Base-by-base conservation (phyloP, 1,284 basidiomycete species). In the Ustilago vetiveriae region DNA sequence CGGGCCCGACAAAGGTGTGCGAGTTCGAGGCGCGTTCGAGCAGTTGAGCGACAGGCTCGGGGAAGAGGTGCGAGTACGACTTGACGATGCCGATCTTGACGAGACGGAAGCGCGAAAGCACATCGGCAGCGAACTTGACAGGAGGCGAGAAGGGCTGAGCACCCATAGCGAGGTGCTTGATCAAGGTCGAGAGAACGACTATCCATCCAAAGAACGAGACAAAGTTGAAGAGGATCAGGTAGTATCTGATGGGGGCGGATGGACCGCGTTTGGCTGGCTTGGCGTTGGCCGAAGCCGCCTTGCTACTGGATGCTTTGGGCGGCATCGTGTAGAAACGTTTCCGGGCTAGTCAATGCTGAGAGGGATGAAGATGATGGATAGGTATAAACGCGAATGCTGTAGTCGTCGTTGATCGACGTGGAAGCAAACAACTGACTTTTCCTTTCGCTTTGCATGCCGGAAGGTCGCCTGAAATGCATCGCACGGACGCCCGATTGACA, bases 181-280 rank as follows among this genome's bases (percentile, higher is more conserved):
- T 16, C 43, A 74, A 48, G 3, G 73, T 60, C 29, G 66, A 69
- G 17, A 79, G 56, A 16, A 78, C 66, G 22, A 79, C 39, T 16
- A 63, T 51, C 77, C 77, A 79, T 14, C 70, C 72, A 47, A 78
- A 77, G 64, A 78, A 77, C 35, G 72, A 76, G 40, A 66, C 42
- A 29, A 76, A 55, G 70, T 79, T 79, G 67, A 66, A 77, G 21
- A 48, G 11, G 39, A 74, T 54, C 39, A 77, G 64, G 33, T 76
- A 77, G 52, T 58, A 62, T 26, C 29, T 39, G 50, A 73, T 62
- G 30, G 57, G 46, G 21, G 56, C 40, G 6, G 70, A 43, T 10
- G 66, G 66, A 16, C 66, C 66, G 10, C 62, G 51, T 43, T 50
- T 57, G 22, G 40, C 50, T 2, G 54, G 47, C 51, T 68, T 68